Evolutionary conservation across 2,329 filamentous ascomycete genomes (phyloP), one percentile per base, ranked within the genome.

Genomic region (Claviceps maximensis): DNA sequence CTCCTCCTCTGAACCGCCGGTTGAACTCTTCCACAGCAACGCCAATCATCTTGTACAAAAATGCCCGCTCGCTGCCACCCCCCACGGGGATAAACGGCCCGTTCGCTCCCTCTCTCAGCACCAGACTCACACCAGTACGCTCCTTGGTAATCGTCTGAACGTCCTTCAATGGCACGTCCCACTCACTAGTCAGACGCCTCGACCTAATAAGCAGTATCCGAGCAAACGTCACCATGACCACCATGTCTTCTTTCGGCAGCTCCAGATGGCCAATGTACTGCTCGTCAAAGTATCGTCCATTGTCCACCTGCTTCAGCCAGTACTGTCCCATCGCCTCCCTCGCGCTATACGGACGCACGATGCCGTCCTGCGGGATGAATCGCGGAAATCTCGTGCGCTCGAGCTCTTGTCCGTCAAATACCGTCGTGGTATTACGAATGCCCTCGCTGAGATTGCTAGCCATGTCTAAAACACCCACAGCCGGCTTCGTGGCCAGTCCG

Each of bases 221-320:
- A 58, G 80, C 78, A 66, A 87, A 93, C 10, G 87, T 96, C 56
- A 98, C 78, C 80, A 97, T 88, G 48, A 90, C 85, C 53, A 91
- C 83, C 75, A 89, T 86, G 65, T 94, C 90, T 66, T 93, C 88
- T 56, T 84, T 82, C 12, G 89, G 87, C 27, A 98, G 79, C 69
- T 98, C 91, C 4, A 98, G 76, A 65, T 98, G 94, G 4, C 90
- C 94, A 67, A 98, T 93, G 72, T 98, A 98, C 65, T 89, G 80
- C 69, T 98, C 93, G 70, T 95, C 86, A 78, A 98, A 98, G 75
- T 91, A 97, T 67, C 90, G 93, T 56, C 93, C 93, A 58, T 96
- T 93, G 70, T 98, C 93, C 12, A 95, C 83, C 55, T 95, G 95
- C 76, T 98, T 98, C 58, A 98, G 83, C 94, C 93, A 98, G 74